phyloP scores from a whole-genome alignment of 2,329 filamentous ascomycete genomes.

The Monosporascus sp. region DNA sequence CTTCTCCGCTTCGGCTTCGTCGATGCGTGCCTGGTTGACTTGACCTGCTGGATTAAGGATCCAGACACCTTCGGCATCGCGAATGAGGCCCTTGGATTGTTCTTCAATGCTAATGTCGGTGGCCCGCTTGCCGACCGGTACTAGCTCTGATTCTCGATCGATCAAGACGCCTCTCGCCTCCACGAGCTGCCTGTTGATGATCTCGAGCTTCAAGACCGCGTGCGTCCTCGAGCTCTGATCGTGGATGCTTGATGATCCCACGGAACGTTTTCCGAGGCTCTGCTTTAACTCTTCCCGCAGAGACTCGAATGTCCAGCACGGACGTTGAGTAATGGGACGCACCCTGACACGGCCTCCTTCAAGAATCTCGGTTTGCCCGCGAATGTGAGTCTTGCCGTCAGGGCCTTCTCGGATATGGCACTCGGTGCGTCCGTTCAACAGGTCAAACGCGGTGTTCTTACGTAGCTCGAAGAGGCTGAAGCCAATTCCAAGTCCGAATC shows the following conservation, averaged over 20 bases:
- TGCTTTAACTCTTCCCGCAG: constrained; percentile 22
- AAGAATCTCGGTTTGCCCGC: constrained; percentile 36
- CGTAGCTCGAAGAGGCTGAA: constrained; percentile 37
- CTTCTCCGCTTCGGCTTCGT: constrained; percentile 34
- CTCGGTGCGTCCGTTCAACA: constrained; percentile 32
- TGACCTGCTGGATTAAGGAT: constrained; percentile 28
- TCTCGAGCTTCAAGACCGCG: constrained; percentile 36
- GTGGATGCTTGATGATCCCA: constrained; percentile 34
- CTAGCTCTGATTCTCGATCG: constrained; percentile 38
- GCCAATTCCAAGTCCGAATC: constrained; percentile 27
- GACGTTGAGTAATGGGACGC: constrained; percentile 27
- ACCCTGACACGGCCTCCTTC: constrained; percentile 36
- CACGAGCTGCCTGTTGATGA: constrained; percentile 31
- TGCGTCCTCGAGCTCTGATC: constrained; percentile 41
- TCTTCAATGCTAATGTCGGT: constrained; percentile 36
- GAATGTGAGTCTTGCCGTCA: constrained; percentile 35
- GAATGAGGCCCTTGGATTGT: constrained; percentile 24
- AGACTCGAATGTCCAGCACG: constrained; percentile 32
- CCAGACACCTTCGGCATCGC: constrained; percentile 26
- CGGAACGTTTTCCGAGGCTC: constrained; percentile 26
- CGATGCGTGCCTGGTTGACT: constrained; percentile 32
- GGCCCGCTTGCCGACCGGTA: constrained; percentile 37
- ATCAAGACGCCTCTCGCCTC: constrained; percentile 31
- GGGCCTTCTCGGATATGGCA: constrained; percentile 36
- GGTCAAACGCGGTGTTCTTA: constrained; percentile 35